Evolutionary conservation across 306 rosid genomes (phyloP), one percentile per base, ranked within the genome.

Genomic region (Carpinus fangiana): DNA sequence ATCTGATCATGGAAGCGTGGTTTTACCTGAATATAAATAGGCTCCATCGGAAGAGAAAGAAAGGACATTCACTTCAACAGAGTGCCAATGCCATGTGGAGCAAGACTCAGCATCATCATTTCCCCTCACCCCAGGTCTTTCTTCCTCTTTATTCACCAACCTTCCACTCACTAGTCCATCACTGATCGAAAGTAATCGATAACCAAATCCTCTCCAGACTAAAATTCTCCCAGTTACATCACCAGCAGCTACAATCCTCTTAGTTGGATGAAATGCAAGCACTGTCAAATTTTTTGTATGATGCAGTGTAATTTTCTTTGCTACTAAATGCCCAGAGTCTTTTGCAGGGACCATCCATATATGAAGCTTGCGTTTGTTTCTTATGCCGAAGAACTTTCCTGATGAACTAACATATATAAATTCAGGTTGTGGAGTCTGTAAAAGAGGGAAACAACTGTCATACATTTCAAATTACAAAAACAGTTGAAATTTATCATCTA

Each of bases 61-160:
- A 41, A 95, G 87, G 51, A 82, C 84, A 73, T 71, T 87, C 48
- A 95, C 95, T 78, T 80, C 87, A 48, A 85, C 53, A 73, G 94
- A 84, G 79, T 95, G 99, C 99, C 99, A 95, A 82, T 95, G 99
- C 97, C 97, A 84, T 16, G 93, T 91, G 60, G 90, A 75, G 84
- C 97, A 90, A 75, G 94, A 89, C 80, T 93, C 91, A 76, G 98
- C 97, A 86, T 95, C 93, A 55, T 93, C 97, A 77, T 89, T 82
- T 43, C 80, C 87, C 87, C 96, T 95, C 76, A 91, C 91, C 73
- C 96, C 99, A 72, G 91, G 90, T 70, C 83, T 91, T 54, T 79
- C 92, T 62, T 85, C 90, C 54, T 79, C 85, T 70, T 79, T 79
- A 31, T 81, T 64, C 47, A 50, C 70, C 46, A 84, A 76, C 76